Evolutionary conservation across 2,329 filamentous ascomycete genomes (phyloP), one percentile per base, ranked within the genome.

Genomic region (Botrytis cinerea): DNA sequence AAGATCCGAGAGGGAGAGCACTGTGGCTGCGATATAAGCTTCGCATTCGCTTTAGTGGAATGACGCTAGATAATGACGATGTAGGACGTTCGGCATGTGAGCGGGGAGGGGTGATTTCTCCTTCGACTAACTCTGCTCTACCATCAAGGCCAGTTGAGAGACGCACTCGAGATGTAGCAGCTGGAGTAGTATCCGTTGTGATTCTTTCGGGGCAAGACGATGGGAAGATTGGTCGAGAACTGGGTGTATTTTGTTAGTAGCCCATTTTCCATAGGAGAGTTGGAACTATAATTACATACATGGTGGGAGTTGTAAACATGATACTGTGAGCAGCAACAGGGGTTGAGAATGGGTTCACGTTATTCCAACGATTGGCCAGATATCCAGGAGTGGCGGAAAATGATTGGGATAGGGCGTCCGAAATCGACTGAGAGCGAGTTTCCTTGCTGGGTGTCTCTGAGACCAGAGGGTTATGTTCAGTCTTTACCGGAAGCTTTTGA

Each of bases 111-210:
- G 87, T 86, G 75, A 91, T 89, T 75, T 91, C 87, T 72, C 91
- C 86, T 25, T 88, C 89, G 35, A 95, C 89, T 70, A 98, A 86
- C 79, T 95, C 92, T n/a, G 95, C 95, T 80, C 95, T 95, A 77
- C 95, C 95, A 80, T 98, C 94, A 46, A 95, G 87, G 28, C 93
- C 96, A 79, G 96, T 90, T 2, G 93, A 94, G 43, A 98, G 86
- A 67, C 94, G 91, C 73, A 97, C 87, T 51, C 77, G 74, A n/a
- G 80, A 77, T 46, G 78, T 75, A 46, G 77, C 67, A 46, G 78
- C 74, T 14, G 76, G 75, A 28, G 75, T 74, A n/a, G 61, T 66
- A 60, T 72, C 73, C 28, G 76, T 72, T 45, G 75, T 74, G 60
- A 80, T 75, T 45, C 78, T 75, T 68, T 79, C 79, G 43, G 79